phyloP scores from a whole-genome alignment of 768 basidiomycete genomes.

The Mycena belliarum region DNA sequence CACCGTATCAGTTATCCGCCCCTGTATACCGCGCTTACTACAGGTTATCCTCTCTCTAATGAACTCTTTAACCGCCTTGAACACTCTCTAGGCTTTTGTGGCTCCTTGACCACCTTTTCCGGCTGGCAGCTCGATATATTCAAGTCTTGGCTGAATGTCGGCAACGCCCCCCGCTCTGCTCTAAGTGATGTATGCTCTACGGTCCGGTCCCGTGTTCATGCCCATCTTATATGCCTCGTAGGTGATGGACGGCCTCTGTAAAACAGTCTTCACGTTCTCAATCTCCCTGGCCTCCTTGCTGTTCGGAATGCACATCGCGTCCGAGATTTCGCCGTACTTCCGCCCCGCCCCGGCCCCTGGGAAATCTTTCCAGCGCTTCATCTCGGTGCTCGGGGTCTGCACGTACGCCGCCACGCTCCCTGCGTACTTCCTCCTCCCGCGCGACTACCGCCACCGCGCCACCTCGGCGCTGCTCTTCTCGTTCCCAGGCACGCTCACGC shows the following conservation, averaged over 20 bases:
- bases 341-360: conserved; percentile 44
- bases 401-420: conserved; percentile 77
- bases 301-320: conserved; percentile 70
- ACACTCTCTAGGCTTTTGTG: conserved; percentile 79
- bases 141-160: conserved; percentile 76
- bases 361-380: conserved; percentile 45
- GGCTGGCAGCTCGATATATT: conserved; percentile 93
- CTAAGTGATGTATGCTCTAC: conserved; percentile 65
- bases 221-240: conserved; percentile 32
- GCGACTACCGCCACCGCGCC: conserved; percentile 70
- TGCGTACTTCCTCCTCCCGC: conserved; percentile 74
- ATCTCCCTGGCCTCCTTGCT: conserved; percentile 75
- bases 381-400: conserved; percentile 59
- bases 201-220: background rate
- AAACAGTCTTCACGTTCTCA: conserved; percentile 76
- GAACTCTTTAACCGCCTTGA: background rate
- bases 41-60: conserved; percentile 49
- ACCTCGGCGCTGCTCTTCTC: conserved; percentile 88
- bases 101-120: conserved; percentile 95
- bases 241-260: conserved; percentile 86
- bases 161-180: conserved; percentile 55
- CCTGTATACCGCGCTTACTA: conserved; percentile 84
- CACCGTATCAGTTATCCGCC: conserved; percentile 72
- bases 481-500: conserved; percentile 84
- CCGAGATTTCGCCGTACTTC: conserved; percentile 40